Percentiles rank a stretch among this genome's conserved stretches.
phyloP scores from a whole-genome alignment of 1,284 basidiomycete genomes.

The Malassezia sp. region DNA sequence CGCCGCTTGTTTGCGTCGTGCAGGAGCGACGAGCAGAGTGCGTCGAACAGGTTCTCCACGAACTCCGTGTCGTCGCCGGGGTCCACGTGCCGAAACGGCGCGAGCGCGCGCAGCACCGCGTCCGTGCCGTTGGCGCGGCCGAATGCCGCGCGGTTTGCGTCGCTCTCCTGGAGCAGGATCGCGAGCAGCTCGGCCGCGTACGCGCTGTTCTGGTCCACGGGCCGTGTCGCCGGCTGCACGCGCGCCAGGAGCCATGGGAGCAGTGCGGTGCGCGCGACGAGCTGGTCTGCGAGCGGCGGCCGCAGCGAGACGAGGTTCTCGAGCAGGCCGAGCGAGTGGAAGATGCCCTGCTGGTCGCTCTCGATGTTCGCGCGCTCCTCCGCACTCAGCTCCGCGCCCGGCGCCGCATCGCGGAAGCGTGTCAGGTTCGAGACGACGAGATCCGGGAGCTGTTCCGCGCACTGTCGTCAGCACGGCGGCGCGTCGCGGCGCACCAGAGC shows the following conservation, averaged over 20 bases:
- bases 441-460: constrained; percentile 72
- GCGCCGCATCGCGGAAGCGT: constrained; percentile 27
- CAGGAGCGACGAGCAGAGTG: constrained; percentile 61
- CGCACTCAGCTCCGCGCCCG: constrained; percentile 8
- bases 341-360: constrained; percentile 31
- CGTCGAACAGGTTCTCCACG: constrained; percentile 90
- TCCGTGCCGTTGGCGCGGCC: constrained; percentile 65
- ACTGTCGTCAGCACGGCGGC: constrained; percentile 21
- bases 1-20: constrained; percentile 66
- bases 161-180: constrained; percentile 61
- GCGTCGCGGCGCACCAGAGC: constrained; percentile 18
- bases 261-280: constrained; percentile 64
- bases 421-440: constrained; percentile 74
- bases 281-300: constrained; percentile 56
- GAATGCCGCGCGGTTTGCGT: constrained; percentile 10
- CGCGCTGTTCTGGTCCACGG: constrained; percentile 44
- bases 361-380: constrained; percentile 26
- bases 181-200: constrained; percentile 58
- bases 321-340: constrained; percentile 57
- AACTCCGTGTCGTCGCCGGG: constrained; percentile 81
- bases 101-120: constrained; percentile 61
- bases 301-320: constrained; percentile 83
- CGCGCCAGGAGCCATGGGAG: constrained; percentile 66
- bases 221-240: constrained; percentile 55
- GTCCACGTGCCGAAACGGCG: constrained; percentile 65